Conservation (phyloP, 2,329 filamentous ascomycete genomes). For the Scleromitrula shiraiana region DNA sequence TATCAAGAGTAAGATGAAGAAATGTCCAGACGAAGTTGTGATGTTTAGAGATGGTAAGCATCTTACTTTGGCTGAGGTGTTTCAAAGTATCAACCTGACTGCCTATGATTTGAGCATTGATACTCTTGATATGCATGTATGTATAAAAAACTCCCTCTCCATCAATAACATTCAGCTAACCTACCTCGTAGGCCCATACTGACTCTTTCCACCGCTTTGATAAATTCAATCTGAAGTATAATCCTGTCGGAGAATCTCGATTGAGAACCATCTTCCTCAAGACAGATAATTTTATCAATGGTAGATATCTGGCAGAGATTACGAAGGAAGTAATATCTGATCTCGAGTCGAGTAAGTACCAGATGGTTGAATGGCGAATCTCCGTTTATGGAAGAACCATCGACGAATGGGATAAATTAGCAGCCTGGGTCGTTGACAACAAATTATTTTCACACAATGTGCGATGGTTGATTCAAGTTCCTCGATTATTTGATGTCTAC, state of each 20-base stretch:
- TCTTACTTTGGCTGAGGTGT: constrained; percentile 85
- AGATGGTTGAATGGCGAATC: constrained; percentile 99
- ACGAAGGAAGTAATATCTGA: constrained; percentile 97
- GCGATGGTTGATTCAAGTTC: constrained; percentile 92
- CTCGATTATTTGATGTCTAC: constrained; percentile 91
- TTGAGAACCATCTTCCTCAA: constrained; percentile 97
- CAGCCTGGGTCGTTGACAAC: constrained; percentile 95
- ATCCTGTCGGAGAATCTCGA: constrained; percentile 90
- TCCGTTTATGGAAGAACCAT: constrained; percentile 90
- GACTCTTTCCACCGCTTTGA: constrained; percentile 98
- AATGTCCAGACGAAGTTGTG: constrained; percentile 87
- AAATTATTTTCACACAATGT: constrained; percentile 97
- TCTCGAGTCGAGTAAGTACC: constrained; percentile 96
- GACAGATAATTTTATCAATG: constrained; percentile 96
- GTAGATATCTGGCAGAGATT: constrained; percentile 92
- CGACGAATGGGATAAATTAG: constrained; percentile 96
- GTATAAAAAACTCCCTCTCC: constrained; percentile 29
- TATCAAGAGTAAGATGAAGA: constrained; percentile 99
- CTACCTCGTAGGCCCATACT: constrained; percentile 63
- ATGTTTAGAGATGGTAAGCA: constrained; percentile 87
- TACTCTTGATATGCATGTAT: constrained; percentile 94
- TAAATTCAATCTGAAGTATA: constrained; percentile 99
- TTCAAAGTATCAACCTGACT: constrained; percentile 93
- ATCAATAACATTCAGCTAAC: constrained; percentile 12
- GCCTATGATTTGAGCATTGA: constrained; percentile 98